A percentile compares a stretch with the other conserved stretches of the same genome.
Evolutionary conservation across 83 land plant genomes (phyloP).

Genomic region (Diphasiastrum complanatum): DNA sequence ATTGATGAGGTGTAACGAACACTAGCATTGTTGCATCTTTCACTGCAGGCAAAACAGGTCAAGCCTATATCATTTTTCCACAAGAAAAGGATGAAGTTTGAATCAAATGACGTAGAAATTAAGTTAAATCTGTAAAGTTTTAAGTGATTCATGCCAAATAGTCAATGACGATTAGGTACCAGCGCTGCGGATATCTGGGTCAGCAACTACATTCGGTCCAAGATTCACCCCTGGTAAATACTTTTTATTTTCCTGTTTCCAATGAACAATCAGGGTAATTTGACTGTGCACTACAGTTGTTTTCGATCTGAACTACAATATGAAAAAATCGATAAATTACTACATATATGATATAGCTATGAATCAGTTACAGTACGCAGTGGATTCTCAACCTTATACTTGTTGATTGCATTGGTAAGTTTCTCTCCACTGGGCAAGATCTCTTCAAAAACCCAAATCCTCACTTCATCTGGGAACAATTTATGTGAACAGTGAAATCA

Average conservation of each 20-base stretch:
- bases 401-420: slow-evolving; percentile 66
- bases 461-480: slow-evolving; percentile 60
- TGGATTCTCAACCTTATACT: slow-evolving; percentile 39
- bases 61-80: not conserved
- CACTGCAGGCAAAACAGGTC: slow-evolving; percentile 36
- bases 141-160: not conserved
- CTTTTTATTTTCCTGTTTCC: slow-evolving; percentile 69
- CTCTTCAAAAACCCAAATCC: slow-evolving; percentile 92
- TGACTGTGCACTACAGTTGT: not conserved
- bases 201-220: slow-evolving; percentile 77
- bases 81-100: not conserved
- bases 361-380: not conserved
- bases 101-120: not conserved
- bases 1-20: slow-evolving; percentile 86
- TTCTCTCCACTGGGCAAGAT: slow-evolving; percentile 59
- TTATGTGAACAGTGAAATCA: not conserved
- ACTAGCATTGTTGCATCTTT: slow-evolving; percentile 77
- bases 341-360: not conserved
- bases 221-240: slow-evolving; percentile 87
- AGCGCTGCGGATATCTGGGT: slow-evolving; percentile 66
- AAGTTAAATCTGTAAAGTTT: not conserved
- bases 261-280: not conserved
- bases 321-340: not conserved
- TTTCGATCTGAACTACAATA: not conserved
- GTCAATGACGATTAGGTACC: slow-evolving; percentile 36